Base-by-base conservation (phyloP, 164 flowering plant genomes). In the Paratinospora sagittata region DNA sequence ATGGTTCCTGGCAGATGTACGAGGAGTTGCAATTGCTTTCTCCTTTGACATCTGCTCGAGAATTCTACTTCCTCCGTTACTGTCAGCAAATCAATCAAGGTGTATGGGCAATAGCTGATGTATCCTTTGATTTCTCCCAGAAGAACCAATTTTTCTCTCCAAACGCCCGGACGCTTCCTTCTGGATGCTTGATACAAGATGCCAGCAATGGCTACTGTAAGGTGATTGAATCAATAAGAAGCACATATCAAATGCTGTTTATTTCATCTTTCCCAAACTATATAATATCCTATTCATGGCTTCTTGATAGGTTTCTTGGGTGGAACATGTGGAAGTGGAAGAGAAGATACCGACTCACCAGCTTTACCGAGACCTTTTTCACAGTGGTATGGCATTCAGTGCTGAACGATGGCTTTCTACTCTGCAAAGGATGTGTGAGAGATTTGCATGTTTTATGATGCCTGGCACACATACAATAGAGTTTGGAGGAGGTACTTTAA, bases 71-170 rank as follows among this genome's bases (percentile, higher is more conserved):
- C 75, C 84, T 95, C 21, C 88, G 97, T 16, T 91, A 79, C 80
- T 87, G 94, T 83, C 92, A 87, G 83, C 91, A 90, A 73, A 88
- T 84, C 8, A 82, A 78, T 27, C 94, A 84, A 68, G 92, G 91
- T 21, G 19, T 80, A 34, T 95, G 98, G 98, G 94, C 86, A 16
- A 88, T 95, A 73, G 92, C 83, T 9, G 98, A 95, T 74, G 85
- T 92, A 21, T 95, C 98, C 17, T 67, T 82, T 17, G 93, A 88
- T 49, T 19, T 63, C 23, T 73, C 79, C 37, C 81, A 74, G 55
- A 84, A 89, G 21, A 79, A 69, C 74, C 69, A 81, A 24, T 33
- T 71, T 63, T 64, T 71, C 17, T 57, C 74, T 80, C 67, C 71
- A 13, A 72, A 14, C 65, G 87, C 87, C 75, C 76, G 92, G 69